A percentile compares a stretch with the other conserved stretches of the same genome.
These are phyloP conservation scores for Ustilago loliicola DNA, from an alignment of 1,284 basidiomycete species.

Conservation along the genomic window DNA sequence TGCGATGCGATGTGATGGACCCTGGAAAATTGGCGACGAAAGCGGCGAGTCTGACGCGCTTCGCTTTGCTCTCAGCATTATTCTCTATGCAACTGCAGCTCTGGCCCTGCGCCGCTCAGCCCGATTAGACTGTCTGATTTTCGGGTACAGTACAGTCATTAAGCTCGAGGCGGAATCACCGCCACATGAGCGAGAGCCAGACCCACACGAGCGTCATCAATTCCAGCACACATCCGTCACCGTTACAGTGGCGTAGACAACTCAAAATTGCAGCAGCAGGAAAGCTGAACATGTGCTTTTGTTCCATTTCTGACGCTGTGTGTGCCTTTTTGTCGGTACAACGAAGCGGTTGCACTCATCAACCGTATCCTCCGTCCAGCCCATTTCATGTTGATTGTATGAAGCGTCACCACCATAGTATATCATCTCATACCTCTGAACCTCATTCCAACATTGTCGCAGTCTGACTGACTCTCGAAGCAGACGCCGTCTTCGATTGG, in stretches of 20 bases:
- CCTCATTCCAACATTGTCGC: too few species aligned
- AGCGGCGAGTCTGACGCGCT: slow-evolving; percentile 34
- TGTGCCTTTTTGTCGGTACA: too few species aligned
- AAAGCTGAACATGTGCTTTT: not conserved
- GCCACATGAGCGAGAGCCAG: slow-evolving; percentile 3
- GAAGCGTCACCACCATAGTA: too few species aligned
- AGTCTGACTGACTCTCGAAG: too few species aligned
- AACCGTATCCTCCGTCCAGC: too few species aligned
- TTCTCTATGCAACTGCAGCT: not conserved
- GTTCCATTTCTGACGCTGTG: too few species aligned
- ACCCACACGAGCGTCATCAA: slow-evolving; percentile 11
- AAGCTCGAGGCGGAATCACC: not conserved
- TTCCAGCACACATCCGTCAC: not conserved
- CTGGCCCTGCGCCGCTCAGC: not conserved
- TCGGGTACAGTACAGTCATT: slow-evolving; percentile 15
- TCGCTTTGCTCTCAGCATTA: not conserved
- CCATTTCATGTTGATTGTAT: too few species aligned
- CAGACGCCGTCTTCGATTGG: too few species aligned
- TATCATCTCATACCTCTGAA: too few species aligned
- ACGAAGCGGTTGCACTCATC: too few species aligned
- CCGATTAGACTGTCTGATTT: slow-evolving; percentile 1
- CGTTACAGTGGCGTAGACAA: slow-evolving; percentile 2
- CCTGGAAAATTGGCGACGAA: slow-evolving; percentile 39
- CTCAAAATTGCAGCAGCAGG: not conserved
- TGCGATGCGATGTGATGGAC: slow-evolving; percentile 32